Percentiles rank a stretch among this genome's conserved stretches.
Conservation (phyloP, 2,329 filamentous ascomycete genomes). For the Colletotrichum sp. region DNA sequence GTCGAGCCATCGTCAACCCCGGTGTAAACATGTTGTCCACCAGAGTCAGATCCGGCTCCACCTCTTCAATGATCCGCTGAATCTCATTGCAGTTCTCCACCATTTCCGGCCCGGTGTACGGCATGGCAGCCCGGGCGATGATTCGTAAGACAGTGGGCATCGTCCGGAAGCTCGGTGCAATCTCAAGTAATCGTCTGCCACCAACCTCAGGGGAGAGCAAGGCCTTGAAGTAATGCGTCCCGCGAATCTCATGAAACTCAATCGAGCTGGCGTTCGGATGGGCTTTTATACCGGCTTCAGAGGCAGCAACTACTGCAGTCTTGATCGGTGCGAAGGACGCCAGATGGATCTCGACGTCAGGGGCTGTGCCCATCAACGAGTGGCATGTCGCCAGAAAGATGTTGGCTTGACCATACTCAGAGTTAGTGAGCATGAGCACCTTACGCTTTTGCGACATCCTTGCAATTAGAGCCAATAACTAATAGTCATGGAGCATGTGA, state of each 20-base stretch:
- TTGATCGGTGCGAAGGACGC: slow-evolving; percentile 1
- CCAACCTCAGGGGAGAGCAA: background rate
- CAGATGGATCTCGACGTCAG: slow-evolving; percentile 17
- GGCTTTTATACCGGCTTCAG: background rate
- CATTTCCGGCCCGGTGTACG: slow-evolving; percentile 3
- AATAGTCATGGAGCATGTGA: too few relatives aligned
- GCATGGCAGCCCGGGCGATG: background rate
- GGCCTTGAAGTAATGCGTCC: background rate
- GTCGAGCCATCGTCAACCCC: slow-evolving; percentile 4
- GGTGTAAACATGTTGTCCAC: slow-evolving; percentile 18
- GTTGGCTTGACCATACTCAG: slow-evolving; percentile 28
- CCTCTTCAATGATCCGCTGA: background rate
- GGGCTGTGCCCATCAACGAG: slow-evolving; percentile 15
- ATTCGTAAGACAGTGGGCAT: background rate
- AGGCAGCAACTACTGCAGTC: background rate
- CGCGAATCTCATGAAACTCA: background rate
- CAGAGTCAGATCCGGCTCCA: slow-evolving; percentile 5
- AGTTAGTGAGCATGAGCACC: slow-evolving; percentile 25
- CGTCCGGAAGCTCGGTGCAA: slow-evolving; percentile 3
- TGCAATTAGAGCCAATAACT: too few relatives aligned
- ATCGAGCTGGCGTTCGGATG: background rate
- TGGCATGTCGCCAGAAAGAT: slow-evolving; percentile 26
- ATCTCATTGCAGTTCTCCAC: background rate
- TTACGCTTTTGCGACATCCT: background rate
- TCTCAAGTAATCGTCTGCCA: background rate